Percentiles rank a stretch among this genome's conserved stretches.
Evolutionary conservation across 2,329 filamentous ascomycete genomes (phyloP).

Genomic region (Volutella citrinella): DNA sequence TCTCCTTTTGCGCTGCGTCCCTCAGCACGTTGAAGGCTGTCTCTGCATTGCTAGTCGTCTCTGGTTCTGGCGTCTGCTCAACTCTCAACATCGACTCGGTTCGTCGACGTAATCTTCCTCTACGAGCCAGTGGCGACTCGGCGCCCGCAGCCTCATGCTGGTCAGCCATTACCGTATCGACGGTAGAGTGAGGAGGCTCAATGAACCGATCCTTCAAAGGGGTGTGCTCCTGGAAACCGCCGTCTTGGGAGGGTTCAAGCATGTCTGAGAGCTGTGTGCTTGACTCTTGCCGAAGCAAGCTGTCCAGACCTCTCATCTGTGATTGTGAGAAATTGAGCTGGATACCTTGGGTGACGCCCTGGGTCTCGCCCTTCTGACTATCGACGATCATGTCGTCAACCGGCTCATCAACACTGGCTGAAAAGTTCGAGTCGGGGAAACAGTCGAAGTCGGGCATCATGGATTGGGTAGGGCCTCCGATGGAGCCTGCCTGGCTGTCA

Average conservation of each 20-base stretch:
- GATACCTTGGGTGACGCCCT: conserved; percentile 42
- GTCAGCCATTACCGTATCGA: conserved; percentile 61
- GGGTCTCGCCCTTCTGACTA: conserved; percentile 37
- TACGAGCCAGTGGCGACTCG: conserved; percentile 66
- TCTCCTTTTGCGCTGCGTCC: conserved; percentile 56
- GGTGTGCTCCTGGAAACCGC: conserved; percentile 69
- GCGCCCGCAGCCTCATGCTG: conserved; percentile 38
- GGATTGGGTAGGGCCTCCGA: conserved; percentile 38
- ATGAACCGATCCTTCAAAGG: conserved; percentile 68
- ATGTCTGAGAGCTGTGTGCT: conserved; percentile 65
- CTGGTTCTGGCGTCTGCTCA: conserved; percentile 19
- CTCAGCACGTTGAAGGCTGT: conserved; percentile 70
- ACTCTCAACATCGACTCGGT: conserved; percentile 26
- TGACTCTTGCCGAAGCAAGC: conserved; percentile 44
- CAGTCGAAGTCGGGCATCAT: conserved; percentile 56
- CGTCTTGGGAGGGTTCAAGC: conserved; percentile 77
- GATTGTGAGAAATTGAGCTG: conserved; percentile 59
- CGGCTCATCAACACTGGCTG: conserved; percentile 54
- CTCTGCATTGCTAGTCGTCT: conserved; percentile 10
- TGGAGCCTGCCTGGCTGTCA: conserved; percentile 45
- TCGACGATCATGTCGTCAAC: conserved; percentile 51
- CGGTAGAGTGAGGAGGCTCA: conserved; percentile 63
- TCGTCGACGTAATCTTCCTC: conserved; percentile 51
- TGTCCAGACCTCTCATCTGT: conserved; percentile 57
- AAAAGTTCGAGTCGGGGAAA: conserved; percentile 59